Evolutionary conservation across 352 stramenopile genomes (phyloP), one percentile per base, ranked within the genome.

Genomic region (Globisporangium iwayamae): DNA sequence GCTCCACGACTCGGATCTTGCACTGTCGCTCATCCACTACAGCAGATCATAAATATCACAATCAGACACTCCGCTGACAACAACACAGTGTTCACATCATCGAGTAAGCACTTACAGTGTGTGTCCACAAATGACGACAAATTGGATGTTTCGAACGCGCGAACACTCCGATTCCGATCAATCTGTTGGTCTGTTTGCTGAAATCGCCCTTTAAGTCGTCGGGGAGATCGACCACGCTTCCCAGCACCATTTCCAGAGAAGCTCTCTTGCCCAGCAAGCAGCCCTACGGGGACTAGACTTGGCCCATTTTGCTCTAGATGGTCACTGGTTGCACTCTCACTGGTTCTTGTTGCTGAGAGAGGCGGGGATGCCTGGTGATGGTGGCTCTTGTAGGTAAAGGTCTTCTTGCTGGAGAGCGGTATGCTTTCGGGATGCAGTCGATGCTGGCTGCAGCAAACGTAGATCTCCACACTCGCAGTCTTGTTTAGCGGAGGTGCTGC

Each of bases 1-100:
- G 81, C 61, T 95, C 87, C 1, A 95, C 87, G 2, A 95, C 85
- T 56, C 85, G 84, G 63, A 95, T 95, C 58, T 95, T 95, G 76
- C 84, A 95, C 66, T 95, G 87, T 3, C 87, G 79, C 46, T 95
- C 84, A 51, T 95, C 81, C 68, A 93, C 87, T 95, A 70, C n/a
- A 71, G 30, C 52, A 67, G n/a, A 64, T 10, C 14, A 54, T 34
- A 67, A 25, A 41, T 46, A 30, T 13, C 51, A 55, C 34, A 10
- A 47, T 18, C 60, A 62, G 25, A 28, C n/a, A 63, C 5, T 50
- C 2, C 2, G 1, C 3, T 14, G 18, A 3, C 41, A n/a, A 43
- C 2, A 48, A 10, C 28, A 20, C 28, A 28, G n/a, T 2, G 41
- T 3, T 2, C 30, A 41, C 18, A 28, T 4, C 13, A 25, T 48